Evolutionary conservation across 1,284 basidiomycete species (phyloP), one percentile per base, ranked within the genome.

Genomic region (Caloboletus inedulis): DNA sequence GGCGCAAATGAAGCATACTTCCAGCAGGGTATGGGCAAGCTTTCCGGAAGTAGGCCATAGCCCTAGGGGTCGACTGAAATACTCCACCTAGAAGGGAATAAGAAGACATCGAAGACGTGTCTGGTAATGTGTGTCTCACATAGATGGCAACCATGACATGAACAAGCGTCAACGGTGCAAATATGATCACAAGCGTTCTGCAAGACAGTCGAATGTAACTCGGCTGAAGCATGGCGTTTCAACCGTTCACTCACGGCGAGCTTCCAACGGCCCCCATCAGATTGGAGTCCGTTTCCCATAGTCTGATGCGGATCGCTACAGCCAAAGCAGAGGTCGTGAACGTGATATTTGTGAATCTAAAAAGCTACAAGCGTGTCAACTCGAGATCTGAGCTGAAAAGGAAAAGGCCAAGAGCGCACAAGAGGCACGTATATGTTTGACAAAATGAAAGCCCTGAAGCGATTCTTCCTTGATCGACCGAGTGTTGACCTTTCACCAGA

Each of bases 41-140:
- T 94, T 94, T 51, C 74, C 80, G 31, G 89, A 90, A 21, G 91
- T 91, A 49, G 80, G 79, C 94, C 94, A 96, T 29, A 96, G 76
- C 13, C 93, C 94, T 39, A 96, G 78, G 4, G 94, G 93, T 33
- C 89, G 82, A 40, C 93, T 89, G 66, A 94, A 93, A 71, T 96
- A 96, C 72, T 96, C 93, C 49, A 91, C 76, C 89, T 92, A 64
- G 36, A 52, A 52, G 63, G 48, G 52, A 45, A 55, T 61, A 54
- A 53, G 42, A 43, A 36, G 53, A 27, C 40, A 47, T 36, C 36
- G 14, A 53, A 29, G 37, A 41, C 35, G 29, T 21, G 21, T 49
- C 16, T 9, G 25, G 25, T 19, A 29, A 35, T 27, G 29, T 30
- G 40, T 37, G 74, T 27, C 85, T 55, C 68, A 90, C 89, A 68